Evolutionary conservation across 352 stramenopile species (phyloP).

Genomic region (Phytopythium sindhum): DNA sequence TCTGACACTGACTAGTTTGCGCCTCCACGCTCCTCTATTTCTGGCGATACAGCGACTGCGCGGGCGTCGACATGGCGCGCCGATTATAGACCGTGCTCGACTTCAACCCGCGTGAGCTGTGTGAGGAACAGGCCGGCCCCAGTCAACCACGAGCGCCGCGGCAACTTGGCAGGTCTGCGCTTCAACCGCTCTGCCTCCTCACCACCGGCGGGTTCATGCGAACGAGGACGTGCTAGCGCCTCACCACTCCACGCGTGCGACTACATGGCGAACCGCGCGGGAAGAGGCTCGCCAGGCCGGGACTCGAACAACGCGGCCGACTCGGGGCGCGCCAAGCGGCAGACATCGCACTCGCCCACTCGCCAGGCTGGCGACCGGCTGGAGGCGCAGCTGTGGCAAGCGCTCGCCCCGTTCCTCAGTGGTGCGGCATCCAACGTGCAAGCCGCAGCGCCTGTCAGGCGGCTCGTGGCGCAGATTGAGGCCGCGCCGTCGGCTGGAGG

Average conservation of each 20-base stretch:
- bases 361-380: neutral
- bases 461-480: neutral
- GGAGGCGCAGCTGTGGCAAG: neutral
- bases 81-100: neutral
- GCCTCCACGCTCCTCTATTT: neutral
- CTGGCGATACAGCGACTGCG: too few species aligned
- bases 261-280: neutral
- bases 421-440: neutral
- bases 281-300: neutral
- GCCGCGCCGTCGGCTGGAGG: neutral
- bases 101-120: too few species aligned
- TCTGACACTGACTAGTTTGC: too few species aligned
- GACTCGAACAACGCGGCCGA: neutral
- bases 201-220: neutral
- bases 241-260: neutral
- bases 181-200: too few species aligned
- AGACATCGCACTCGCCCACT: neutral
- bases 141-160: too few species aligned
- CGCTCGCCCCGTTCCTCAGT: neutral
- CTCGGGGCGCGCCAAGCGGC: neutral
- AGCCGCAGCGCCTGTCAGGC: neutral
- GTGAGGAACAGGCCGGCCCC: too few species aligned
- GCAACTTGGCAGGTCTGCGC: too few species aligned
- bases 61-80: too few species aligned
- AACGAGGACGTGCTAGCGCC: neutral